Conservation (phyloP, 129 eudicot species). For the Artemisia argyi region DNA sequence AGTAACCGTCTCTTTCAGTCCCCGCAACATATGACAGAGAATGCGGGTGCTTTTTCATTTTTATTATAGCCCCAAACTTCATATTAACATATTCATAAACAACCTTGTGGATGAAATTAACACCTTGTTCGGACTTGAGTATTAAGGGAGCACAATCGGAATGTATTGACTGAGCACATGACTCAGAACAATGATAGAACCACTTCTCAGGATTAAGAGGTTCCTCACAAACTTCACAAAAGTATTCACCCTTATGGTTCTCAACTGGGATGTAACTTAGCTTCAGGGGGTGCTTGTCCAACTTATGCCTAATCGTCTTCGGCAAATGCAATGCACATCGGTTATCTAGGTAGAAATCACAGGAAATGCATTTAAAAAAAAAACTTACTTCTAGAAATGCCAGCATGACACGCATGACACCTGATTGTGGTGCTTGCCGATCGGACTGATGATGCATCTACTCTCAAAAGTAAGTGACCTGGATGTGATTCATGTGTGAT, state of each 20-base stretch:
- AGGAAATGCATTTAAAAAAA: no score
- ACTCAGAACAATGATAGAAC: constrained; percentile 14
- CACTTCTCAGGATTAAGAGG: constrained; percentile 7
- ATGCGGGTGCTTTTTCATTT: not conserved
- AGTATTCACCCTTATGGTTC: constrained; percentile 23
- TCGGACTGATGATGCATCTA: no score
- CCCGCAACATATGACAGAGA: not conserved
- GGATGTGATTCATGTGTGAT: no score
- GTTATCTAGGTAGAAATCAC: no score
- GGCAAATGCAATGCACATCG: no score
- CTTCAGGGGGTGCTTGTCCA: no score
- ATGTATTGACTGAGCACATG: constrained; percentile 15
- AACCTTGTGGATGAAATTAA: no score
- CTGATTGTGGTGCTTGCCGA: no score
- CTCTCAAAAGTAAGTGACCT: no score
- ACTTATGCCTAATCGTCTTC: no score
- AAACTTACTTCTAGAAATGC: no score
- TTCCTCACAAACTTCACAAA: constrained; percentile 30
- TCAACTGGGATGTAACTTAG: not conserved
- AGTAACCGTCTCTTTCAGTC: not conserved
- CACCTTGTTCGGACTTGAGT: constrained; percentile 7
- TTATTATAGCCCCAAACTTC: not conserved
- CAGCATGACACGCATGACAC: no score
- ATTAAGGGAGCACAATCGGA: constrained; percentile 18
- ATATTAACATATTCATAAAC: constrained; percentile 4